Evolutionary conservation across 768 basidiomycete genomes (phyloP), one percentile per base, ranked within the genome.

Genomic region (Kwoniella mangroviensis): DNA sequence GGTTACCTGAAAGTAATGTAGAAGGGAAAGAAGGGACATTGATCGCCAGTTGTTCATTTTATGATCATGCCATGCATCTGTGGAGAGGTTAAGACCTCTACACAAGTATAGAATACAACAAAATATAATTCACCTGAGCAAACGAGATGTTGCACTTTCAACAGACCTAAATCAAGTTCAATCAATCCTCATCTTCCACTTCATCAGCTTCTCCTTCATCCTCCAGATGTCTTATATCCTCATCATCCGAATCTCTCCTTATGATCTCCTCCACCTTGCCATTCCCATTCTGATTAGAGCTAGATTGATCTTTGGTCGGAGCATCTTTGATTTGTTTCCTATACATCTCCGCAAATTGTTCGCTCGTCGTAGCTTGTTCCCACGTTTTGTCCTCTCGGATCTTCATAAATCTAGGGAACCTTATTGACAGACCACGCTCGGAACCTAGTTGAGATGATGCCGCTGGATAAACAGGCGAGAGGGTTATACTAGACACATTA

Each of bases 21-120:
- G 43, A 4, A 13, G 43, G 12, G 10, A 11, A 34, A 34, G 81
- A 75, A 19, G 43, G 28, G 28, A 34, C 21, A 5, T 42, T 40
- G 9, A 28, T 66, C 12, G 94, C 89, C 9, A 95, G 90, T 72
- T 95, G 94, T 80, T 97, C 94, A 19, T 99, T 99, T 84, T 99
- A 98, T 78, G 97, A 99, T 78, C 92, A 94, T 80, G 83, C 85
- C 45, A 80, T 98, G 83, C 88, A 89, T 79, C 75, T 94, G 19
- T 99, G 96, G 95, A 84, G 82, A 55, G 90, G 86, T 41, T 94
- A 81, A 87, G 59, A 17, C 22, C 21, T 26, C 41, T 24, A 24
- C n/a, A 6, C 26, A 7, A 51, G 9, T 21, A 34, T 40, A 63
- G 2, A 28, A 51, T 17, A 63, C 22, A 22, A 21, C 26, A 41